phyloP scores from a whole-genome alignment of 306 rosid genomes.

The Ammopiptanthus mongolicus region DNA sequence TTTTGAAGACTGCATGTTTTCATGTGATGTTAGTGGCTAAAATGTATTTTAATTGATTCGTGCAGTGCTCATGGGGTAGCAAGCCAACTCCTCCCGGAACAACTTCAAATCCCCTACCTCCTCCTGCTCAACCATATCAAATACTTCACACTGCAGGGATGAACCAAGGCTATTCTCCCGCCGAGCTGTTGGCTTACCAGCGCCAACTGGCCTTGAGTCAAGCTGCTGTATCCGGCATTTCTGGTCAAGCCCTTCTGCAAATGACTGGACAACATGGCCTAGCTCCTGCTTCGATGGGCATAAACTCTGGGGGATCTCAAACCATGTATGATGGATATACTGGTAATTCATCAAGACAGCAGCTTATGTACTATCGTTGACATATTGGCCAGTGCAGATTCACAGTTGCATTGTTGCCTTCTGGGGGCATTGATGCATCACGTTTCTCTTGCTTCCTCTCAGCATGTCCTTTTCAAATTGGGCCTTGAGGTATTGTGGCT shows the following conservation, averaged over 20 bases:
- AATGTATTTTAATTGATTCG: background rate
- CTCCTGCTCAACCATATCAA: slow-evolving; percentile 65
- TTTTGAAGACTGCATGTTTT: background rate
- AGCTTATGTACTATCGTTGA: slow-evolving; percentile 70
- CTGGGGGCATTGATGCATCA: slow-evolving; percentile 21
- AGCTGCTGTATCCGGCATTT: slow-evolving; percentile 63
- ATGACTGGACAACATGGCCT: slow-evolving; percentile 55
- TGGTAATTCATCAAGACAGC: slow-evolving; percentile 60
- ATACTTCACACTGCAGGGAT: slow-evolving; percentile 55
- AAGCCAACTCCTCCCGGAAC: slow-evolving; percentile 66
- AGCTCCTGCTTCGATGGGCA: slow-evolving; percentile 57
- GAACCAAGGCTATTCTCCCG: slow-evolving; percentile 69
- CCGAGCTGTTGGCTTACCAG: slow-evolving; percentile 70
- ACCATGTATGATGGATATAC: slow-evolving; percentile 67
- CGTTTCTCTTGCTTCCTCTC: slow-evolving; percentile 27
- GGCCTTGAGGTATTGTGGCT: slow-evolving; percentile 39
- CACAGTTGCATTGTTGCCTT: slow-evolving; percentile 13
- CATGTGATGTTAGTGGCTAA: background rate
- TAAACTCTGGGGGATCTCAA: slow-evolving; percentile 56
- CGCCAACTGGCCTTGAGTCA: slow-evolving; percentile 73
- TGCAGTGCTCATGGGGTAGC: slow-evolving; percentile 67
- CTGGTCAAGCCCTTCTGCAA: slow-evolving; percentile 59
- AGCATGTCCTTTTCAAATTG: slow-evolving; percentile 15
- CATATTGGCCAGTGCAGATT: slow-evolving; percentile 9
- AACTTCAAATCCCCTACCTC: slow-evolving; percentile 45